Conservation (phyloP, 805 yeast genomes). For the Candida corydali region DNA sequence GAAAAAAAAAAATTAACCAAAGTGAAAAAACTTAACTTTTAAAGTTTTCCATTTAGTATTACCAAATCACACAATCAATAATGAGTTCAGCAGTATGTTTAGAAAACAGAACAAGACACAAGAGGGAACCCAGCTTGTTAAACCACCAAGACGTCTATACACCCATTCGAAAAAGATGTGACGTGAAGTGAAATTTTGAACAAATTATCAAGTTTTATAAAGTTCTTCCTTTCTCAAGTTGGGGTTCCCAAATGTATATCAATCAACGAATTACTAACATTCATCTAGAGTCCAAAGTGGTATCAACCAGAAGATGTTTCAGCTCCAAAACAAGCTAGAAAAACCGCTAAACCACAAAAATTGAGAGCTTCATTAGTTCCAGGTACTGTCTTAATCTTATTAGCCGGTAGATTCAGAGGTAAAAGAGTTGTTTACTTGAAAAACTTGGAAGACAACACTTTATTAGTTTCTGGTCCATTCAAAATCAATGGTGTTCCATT, state of each 20-base stretch:
- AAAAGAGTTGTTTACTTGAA: constrained; percentile 98
- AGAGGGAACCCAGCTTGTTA: background rate
- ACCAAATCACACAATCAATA: constrained; percentile 12
- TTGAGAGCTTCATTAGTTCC: constrained; percentile 94
- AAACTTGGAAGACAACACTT: constrained; percentile 95
- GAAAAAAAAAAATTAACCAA: constrained; percentile 2
- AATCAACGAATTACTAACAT: no score
- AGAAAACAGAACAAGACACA: background rate
- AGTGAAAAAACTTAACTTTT: constrained; percentile 10
- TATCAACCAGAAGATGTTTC: constrained; percentile 90
- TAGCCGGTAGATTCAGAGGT: constrained; percentile 99
- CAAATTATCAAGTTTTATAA: no score
- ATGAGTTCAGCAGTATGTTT: constrained; percentile 34
- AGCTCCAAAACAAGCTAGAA: constrained; percentile 85
- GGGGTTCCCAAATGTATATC: no score
- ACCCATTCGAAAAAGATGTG: no score
- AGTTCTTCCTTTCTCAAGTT: no score
- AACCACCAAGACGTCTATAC: no score
- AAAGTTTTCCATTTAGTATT: constrained; percentile 9
- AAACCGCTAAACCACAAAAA: constrained; percentile 88
- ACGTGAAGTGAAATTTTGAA: no score
- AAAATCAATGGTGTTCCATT: constrained; percentile 99
- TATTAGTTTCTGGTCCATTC: constrained; percentile 98
- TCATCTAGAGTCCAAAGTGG: constrained; percentile 75
- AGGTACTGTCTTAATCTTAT: constrained; percentile 94